Conservation (phyloP, 345 rosid genomes). For the Dovyalis caffra region DNA sequence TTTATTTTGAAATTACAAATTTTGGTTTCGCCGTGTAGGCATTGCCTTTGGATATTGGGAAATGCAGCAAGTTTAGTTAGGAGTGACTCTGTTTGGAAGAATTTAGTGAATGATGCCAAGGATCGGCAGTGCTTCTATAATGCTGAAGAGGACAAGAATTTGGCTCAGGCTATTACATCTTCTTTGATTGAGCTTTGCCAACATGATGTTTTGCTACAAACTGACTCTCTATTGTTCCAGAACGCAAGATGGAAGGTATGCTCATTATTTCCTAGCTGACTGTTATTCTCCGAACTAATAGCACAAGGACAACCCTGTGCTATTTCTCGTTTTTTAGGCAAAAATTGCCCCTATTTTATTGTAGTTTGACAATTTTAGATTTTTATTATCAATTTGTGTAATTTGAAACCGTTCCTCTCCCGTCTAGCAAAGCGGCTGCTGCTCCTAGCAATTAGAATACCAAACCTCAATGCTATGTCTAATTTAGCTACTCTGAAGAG, state of each 20-base stretch:
- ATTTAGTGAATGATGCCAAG: conserved; percentile 35
- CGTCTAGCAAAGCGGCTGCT: no score
- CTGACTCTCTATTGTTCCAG: not conserved
- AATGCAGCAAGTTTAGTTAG: conserved; percentile 35
- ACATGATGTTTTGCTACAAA: not conserved
- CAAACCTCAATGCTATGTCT: not conserved
- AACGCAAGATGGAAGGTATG: conserved; percentile 6
- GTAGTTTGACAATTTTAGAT: no score
- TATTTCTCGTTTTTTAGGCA: no score
- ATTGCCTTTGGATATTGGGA: conserved; percentile 51
- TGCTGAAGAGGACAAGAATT: conserved; percentile 35
- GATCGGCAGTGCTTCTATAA: conserved; percentile 30
- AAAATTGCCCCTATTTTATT: no score
- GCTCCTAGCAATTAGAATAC: not conserved
- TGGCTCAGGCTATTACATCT: conserved; percentile 16
- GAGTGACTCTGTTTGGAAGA: conserved; percentile 37
- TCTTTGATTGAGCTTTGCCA: not conserved
- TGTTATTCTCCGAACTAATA: no score
- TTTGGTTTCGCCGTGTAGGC: conserved; percentile 23
- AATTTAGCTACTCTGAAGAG: not conserved
- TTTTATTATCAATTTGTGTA: no score
- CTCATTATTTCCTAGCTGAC: not conserved
- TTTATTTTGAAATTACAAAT: not conserved
- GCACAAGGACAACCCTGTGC: no score
- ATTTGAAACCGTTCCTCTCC: no score